Evolutionary conservation across 2,329 filamentous ascomycete species (phyloP).

Genomic region (Alternaria incomplexa): DNA sequence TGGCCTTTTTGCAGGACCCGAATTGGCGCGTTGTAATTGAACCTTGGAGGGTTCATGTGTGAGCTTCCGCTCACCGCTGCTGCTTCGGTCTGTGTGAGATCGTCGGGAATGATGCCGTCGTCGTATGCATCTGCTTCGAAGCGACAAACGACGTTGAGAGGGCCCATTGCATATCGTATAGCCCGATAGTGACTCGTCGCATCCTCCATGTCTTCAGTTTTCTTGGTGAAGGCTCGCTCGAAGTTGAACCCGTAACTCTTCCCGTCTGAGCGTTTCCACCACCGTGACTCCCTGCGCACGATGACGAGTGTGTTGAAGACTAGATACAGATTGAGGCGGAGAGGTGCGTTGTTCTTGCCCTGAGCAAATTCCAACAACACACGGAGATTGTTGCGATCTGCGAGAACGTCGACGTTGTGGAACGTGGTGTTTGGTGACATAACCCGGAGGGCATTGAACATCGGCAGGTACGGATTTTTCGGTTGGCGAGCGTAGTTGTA

Average conservation of each 20-base stretch:
- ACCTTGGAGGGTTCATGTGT: constrained; percentile 13
- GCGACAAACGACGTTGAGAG: constrained; percentile 31
- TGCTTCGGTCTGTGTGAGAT: constrained; percentile 12
- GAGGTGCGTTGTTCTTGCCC: constrained; percentile 31
- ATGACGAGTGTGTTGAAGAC: constrained; percentile 35
- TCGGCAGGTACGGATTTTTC: constrained; percentile 29
- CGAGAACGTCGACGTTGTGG: constrained; percentile 32
- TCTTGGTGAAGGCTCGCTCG: constrained; percentile 33
- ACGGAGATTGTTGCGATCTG: constrained; percentile 39
- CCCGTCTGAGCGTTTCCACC: constrained; percentile 26
- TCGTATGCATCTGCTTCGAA: constrained; percentile 41
- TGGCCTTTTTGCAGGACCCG: constrained; percentile 32
- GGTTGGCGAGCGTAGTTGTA: constrained; percentile 39
- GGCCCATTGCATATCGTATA: constrained; percentile 35
- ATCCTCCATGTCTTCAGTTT: constrained; percentile 28
- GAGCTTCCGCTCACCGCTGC: constrained; percentile 18
- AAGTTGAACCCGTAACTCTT: constrained; percentile 32
- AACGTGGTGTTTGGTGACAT: constrained; percentile 32
- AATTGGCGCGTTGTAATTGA: constrained; percentile 23
- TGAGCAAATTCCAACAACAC: constrained; percentile 32
- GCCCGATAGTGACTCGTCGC: constrained; percentile 40
- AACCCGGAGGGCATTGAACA: constrained; percentile 32
- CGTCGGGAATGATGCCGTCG: constrained; percentile 18
- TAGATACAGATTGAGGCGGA: constrained; percentile 32
- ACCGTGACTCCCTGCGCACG: constrained; percentile 31